These are phyloP conservation scores for Schizopora paradoxa DNA, from an alignment of 1,284 basidiomycete species.

Conservation along the genomic window DNA sequence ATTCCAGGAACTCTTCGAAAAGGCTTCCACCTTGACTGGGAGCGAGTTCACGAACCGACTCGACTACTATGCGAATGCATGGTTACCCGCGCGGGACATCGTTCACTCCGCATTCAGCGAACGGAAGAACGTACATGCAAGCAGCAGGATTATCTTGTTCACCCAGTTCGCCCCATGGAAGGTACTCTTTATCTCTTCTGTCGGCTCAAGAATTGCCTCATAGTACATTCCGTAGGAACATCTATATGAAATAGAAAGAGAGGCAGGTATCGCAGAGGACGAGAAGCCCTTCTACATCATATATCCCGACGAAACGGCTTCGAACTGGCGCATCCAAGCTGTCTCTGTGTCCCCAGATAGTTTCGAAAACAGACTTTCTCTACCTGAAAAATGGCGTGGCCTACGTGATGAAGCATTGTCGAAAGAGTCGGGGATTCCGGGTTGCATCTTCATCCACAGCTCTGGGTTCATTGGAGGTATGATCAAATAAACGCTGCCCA, in stretches of 20 bases:
- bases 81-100: slow-evolving; percentile 89
- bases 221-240: slow-evolving; percentile 66
- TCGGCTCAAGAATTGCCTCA: background rate
- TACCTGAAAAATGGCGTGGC: slow-evolving; percentile 93
- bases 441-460: slow-evolving; percentile 90
- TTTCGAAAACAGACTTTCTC: slow-evolving; percentile 86
- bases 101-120: slow-evolving; percentile 63
- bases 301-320: slow-evolving; percentile 79
- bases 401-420: slow-evolving; percentile 81
- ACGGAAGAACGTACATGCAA: slow-evolving; percentile 62
- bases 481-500: slow-evolving; percentile 24
- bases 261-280: slow-evolving; percentile 38
- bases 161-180: slow-evolving; percentile 86
- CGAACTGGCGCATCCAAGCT: slow-evolving; percentile 92
- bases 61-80: slow-evolving; percentile 81
- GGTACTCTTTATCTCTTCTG: slow-evolving; percentile 35
- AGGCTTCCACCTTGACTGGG: slow-evolving; percentile 82
- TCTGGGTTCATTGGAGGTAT: slow-evolving; percentile 93
- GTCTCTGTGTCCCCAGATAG: slow-evolving; percentile 80
- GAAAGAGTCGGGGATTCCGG: slow-evolving; percentile 71
- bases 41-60: slow-evolving; percentile 81
- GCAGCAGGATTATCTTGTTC: slow-evolving; percentile 79
- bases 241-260: slow-evolving; percentile 79
- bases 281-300: slow-evolving; percentile 77
- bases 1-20: slow-evolving; percentile 21